Percentiles rank a stretch among this genome's conserved stretches.
Conservation (phyloP, 805 yeast genomes). For the Nakazawaea ernobii region DNA sequence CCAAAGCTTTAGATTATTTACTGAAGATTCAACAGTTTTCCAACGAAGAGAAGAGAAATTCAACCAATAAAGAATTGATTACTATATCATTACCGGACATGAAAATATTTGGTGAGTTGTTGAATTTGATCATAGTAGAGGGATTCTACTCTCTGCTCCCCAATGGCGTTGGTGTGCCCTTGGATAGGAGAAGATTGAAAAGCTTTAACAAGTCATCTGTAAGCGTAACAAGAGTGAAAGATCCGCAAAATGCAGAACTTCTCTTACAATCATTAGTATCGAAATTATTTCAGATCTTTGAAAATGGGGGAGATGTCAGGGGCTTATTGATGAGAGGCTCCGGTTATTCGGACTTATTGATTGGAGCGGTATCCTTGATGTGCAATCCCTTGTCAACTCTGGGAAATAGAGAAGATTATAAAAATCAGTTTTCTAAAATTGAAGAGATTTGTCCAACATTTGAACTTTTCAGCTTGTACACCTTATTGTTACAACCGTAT, state of each 20-base stretch:
- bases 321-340: slow-evolving; percentile 58
- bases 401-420: slow-evolving; percentile 1
- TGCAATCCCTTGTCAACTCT: slow-evolving; percentile 24
- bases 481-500: slow-evolving; percentile 48
- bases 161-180: slow-evolving; percentile 53
- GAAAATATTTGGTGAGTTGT: slow-evolving; percentile 59
- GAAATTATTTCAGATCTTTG: slow-evolving; percentile 29
- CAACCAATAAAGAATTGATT: slow-evolving; percentile 31
- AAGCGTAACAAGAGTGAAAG: slow-evolving; percentile 17
- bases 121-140: slow-evolving; percentile 60
- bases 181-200: slow-evolving; percentile 52
- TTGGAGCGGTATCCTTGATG: slow-evolving; percentile 39
- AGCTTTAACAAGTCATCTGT: slow-evolving; percentile 32
- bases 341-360: slow-evolving; percentile 56
- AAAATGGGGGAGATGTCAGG: slow-evolving; percentile 40
- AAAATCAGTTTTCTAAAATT: slow-evolving; percentile 19
- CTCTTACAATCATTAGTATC: slow-evolving; percentile 22
- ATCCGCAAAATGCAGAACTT: slow-evolving; percentile 11
- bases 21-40: slow-evolving; percentile 33
- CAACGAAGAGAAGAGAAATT: slow-evolving; percentile 16
- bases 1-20: slow-evolving; percentile 31
- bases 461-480: slow-evolving; percentile 55
- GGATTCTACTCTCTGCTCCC: slow-evolving; percentile 67
- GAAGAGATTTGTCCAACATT: slow-evolving; percentile 57
- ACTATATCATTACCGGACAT: slow-evolving; percentile 82